Evolutionary conservation across 2,329 filamentous ascomycete species (phyloP).

Genomic region (Fusarium fujikuroi): DNA sequence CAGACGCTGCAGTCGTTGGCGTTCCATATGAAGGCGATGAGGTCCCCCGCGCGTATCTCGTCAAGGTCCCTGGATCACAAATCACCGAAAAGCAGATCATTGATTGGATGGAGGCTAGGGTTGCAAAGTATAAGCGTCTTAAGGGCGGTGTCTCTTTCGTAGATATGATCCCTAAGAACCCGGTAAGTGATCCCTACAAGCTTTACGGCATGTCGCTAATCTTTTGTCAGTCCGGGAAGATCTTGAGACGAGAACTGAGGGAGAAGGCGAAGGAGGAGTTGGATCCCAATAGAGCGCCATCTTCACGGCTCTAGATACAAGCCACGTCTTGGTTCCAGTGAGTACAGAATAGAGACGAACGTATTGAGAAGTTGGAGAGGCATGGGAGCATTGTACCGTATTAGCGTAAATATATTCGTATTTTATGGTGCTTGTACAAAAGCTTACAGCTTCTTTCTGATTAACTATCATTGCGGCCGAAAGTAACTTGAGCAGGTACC

Average conservation of each 20-base stretch:
- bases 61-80: conserved; percentile 55
- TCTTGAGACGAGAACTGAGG: conserved; percentile 9
- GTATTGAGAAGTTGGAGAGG: background rate
- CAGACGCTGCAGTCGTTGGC: conserved; percentile 73
- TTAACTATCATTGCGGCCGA: background rate
- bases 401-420: background rate
- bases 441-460: background rate
- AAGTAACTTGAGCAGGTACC: background rate
- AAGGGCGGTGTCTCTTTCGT: conserved; percentile 70
- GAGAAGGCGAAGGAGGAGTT: conserved; percentile 28
- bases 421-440: background rate
- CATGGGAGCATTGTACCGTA: background rate
- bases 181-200: conserved; percentile 49
- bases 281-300: background rate
- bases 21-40: conserved; percentile 59
- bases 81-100: conserved; percentile 59
- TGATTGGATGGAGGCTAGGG: conserved; percentile 69
- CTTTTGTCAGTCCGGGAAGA: conserved; percentile 19
- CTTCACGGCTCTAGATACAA: background rate
- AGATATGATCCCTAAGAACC: conserved; percentile 74
- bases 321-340: accelerated
- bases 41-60: conserved; percentile 70
- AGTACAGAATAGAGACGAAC: background rate
- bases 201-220: background rate
- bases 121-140: conserved; percentile 74